phyloP scores from a whole-genome alignment of 345 rosid species.

The Angophora floribunda region DNA sequence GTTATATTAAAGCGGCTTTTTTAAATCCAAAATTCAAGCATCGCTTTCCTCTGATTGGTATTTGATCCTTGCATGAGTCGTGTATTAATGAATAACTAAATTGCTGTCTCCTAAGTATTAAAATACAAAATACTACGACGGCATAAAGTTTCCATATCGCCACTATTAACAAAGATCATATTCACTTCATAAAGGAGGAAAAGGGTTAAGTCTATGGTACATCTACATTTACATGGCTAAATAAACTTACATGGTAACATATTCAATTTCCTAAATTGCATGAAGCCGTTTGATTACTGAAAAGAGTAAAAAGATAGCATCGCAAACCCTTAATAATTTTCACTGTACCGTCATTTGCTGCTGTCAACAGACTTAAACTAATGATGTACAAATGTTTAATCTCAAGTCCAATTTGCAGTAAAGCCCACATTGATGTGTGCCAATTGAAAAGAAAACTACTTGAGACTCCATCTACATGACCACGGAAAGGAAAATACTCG shows the following conservation, averaged over 20 bases:
- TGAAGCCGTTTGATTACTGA: too few relatives aligned
- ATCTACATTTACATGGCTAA: neutral
- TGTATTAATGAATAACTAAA: too few relatives aligned
- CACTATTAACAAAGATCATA: neutral
- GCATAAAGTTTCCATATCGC: neutral
- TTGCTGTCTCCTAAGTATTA: neutral
- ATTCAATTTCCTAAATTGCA: neutral
- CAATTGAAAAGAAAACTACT: neutral
- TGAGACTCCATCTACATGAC: neutral
- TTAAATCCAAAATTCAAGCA: neutral
- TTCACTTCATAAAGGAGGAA: neutral
- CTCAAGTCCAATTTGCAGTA: neutral
- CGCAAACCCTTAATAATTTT: neutral
- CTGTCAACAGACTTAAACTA: neutral
- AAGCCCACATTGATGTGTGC: neutral
- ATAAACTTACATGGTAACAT: neutral
- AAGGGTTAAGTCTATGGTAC: neutral
- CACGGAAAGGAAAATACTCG: neutral
- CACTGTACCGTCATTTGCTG: neutral
- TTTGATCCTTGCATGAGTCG: neutral
- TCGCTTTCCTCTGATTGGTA: neutral
- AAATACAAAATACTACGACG: neutral
- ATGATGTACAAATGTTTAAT: too few relatives aligned
- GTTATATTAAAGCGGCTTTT: neutral
- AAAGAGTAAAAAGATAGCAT: neutral